Evolutionary conservation across 2,329 filamentous ascomycete genomes (phyloP).

Genomic region (Cyclaneusma minus): DNA sequence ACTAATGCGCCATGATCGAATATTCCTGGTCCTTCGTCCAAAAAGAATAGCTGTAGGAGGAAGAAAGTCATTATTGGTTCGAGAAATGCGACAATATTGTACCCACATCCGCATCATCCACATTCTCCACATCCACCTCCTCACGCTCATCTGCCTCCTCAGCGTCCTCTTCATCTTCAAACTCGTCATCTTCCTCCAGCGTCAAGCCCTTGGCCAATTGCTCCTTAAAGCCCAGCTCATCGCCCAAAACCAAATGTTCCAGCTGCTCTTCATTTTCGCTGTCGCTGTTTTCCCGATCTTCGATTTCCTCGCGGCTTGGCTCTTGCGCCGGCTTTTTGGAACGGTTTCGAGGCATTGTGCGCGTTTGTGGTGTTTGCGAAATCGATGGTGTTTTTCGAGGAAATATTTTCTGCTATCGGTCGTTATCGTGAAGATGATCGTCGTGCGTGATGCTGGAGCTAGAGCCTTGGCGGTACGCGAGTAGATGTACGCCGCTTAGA

Average conservation of each 20-base stretch:
- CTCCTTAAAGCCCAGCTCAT: conserved; percentile 65
- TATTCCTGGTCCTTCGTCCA: conserved; percentile 19
- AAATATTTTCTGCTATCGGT: too few species aligned
- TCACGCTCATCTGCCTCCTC: conserved; percentile 10
- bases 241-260: conserved; percentile 77
- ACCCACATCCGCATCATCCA: conserved; percentile 54
- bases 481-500: too few species aligned
- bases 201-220: conserved; percentile 46
- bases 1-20: conserved; percentile 10
- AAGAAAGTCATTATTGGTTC: neutral
- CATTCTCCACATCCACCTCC: conserved; percentile 34
- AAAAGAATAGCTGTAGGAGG: conserved; percentile 20
- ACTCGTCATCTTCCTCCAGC: conserved; percentile 13
- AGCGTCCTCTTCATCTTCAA: conserved; percentile 5
- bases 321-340: conserved; percentile 12
- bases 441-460: too few species aligned
- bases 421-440: too few species aligned
- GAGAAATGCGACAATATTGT: conserved; percentile 2
- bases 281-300: conserved; percentile 10
- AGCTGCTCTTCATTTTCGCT: conserved; percentile 64
- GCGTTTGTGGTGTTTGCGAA: neutral
- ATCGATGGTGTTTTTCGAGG: too few species aligned
- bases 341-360: conserved; percentile 15
- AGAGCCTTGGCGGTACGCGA: too few species aligned
- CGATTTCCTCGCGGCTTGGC: conserved; percentile 2